phyloP scores from a whole-genome alignment of 768 basidiomycete genomes.

The Amylocystis lapponica region DNA sequence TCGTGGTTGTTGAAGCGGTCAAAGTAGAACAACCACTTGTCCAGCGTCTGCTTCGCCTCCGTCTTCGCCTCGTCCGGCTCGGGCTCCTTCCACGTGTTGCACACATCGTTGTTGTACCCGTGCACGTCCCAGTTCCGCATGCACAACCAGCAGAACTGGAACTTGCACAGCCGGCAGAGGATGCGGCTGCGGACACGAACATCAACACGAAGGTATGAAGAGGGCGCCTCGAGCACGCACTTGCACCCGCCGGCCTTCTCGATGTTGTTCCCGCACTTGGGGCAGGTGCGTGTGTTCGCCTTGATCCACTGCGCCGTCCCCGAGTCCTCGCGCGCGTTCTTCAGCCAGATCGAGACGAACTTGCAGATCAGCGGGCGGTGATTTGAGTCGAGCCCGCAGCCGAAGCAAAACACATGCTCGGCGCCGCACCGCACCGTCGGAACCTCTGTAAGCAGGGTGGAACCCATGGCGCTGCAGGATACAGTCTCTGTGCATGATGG shows the following conservation, averaged over 20 bases:
- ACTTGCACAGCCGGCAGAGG: slow-evolving; percentile 98
- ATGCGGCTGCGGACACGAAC: slow-evolving; percentile 65
- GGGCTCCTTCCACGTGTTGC: slow-evolving; percentile 56
- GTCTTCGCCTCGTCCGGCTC: slow-evolving; percentile 45
- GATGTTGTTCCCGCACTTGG: slow-evolving; percentile 91
- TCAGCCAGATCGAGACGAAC: slow-evolving; percentile 86
- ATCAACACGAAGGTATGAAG: slow-evolving; percentile 1
- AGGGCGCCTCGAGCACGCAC: slow-evolving; percentile 44
- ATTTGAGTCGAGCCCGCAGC: slow-evolving; percentile 81
- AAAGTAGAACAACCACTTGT: slow-evolving; percentile 59
- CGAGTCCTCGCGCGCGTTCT: slow-evolving; percentile 94
- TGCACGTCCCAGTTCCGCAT: slow-evolving; percentile 51
- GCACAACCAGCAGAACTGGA: slow-evolving; percentile 99
- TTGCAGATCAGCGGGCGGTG: slow-evolving; percentile 91
- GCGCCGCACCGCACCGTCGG: slow-evolving; percentile 86
- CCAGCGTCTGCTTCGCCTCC: slow-evolving; percentile 35
- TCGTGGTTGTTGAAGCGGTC: slow-evolving; percentile 99
- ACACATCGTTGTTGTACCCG: slow-evolving; percentile 26
- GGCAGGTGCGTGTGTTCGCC: slow-evolving; percentile 97
- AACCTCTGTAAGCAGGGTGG: slow-evolving; percentile 71
- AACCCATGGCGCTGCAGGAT: slow-evolving; percentile 61
- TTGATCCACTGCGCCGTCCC: slow-evolving; percentile 99
- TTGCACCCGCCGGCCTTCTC: slow-evolving; percentile 99
- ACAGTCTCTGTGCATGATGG: slow-evolving; percentile 92
- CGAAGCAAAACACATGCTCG: slow-evolving; percentile 87